Conservation (phyloP, 306 rosid genomes). For the Dryas drummondii region DNA sequence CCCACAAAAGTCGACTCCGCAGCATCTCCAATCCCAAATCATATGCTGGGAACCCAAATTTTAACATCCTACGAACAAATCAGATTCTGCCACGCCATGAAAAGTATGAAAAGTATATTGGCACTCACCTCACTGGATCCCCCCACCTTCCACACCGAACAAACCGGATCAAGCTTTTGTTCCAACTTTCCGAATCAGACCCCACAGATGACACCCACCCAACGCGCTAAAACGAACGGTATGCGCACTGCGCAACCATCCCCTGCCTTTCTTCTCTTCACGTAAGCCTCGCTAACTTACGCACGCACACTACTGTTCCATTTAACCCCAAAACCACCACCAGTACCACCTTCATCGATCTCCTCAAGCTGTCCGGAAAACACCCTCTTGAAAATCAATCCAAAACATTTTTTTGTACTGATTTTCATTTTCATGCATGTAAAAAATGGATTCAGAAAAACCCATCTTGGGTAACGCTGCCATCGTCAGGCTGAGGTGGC, state of each 20-base stretch:
- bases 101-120: background rate
- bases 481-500: slow-evolving; percentile 39
- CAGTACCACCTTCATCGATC: background rate
- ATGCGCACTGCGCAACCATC: background rate
- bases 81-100: background rate
- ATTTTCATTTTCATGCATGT: slow-evolving; percentile 18
- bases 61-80: background rate
- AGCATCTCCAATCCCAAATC: background rate
- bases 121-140: background rate
- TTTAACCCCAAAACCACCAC: background rate
- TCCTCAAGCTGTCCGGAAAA: background rate
- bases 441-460: slow-evolving; percentile 55
- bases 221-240: background rate
- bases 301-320: slow-evolving; percentile 19
- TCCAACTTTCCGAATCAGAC: slow-evolving; percentile 22
- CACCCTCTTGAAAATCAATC: background rate
- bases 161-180: slow-evolving; percentile 11
- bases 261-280: background rate
- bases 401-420: background rate
- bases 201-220: background rate
- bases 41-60: background rate
- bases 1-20: background rate
- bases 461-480: slow-evolving; percentile 14
- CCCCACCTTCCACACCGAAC: background rate
- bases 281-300: background rate